Evolutionary conservation across 495 filamentous ascomycete genomes (phyloP), one percentile per base, ranked within the genome.

Genomic region (Daldinia vernicosa): DNA sequence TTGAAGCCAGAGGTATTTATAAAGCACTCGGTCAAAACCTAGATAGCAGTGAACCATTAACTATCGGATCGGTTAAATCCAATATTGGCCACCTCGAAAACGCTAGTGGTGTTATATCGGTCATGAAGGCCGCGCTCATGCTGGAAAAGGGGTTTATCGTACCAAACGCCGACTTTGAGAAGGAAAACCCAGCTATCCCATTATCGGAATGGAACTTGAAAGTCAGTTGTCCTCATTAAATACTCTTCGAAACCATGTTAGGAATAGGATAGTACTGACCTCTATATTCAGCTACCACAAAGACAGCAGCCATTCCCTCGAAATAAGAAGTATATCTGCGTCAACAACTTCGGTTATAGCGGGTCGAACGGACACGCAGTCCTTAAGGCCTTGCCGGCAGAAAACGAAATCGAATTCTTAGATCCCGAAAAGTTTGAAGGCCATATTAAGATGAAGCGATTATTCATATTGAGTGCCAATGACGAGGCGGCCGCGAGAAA

Each of bases 31-130:
- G 78, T 9, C 76, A 67, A 26, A 75, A 72, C n/a, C 62, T 77
- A 27, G 75, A 74, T 9, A 17, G 60, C 4, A 54, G 66, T 1
- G 68, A 79, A 26, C 79, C 82, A 2, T 67, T 86, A 11, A 80
- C 73, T 69, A 81, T 90, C 37, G 88, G 87, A 5, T 86, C 85
- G 0, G 78, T 89, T 0, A 90, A 90, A 61, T 83, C 83, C 1
- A 87, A 88, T 64, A 81, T 88, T 56, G 86, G 88, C 7, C 88
- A 90, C 69, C 64, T 83, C 22, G 88, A 89, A 76, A 86, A 80
- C 1, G 80, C 84, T 9, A 82, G 80, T 43, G 87, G 88, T 9
- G 79, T 90, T 56, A 80, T 84, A 8, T 83, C 82, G 0, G 70
- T 90, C 5, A 86, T 90, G 61, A 90, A 90, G 69, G 82, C 83